Evolutionary conservation across 768 basidiomycete species (phyloP).

Genomic region (Lentinula guzmanii): DNA sequence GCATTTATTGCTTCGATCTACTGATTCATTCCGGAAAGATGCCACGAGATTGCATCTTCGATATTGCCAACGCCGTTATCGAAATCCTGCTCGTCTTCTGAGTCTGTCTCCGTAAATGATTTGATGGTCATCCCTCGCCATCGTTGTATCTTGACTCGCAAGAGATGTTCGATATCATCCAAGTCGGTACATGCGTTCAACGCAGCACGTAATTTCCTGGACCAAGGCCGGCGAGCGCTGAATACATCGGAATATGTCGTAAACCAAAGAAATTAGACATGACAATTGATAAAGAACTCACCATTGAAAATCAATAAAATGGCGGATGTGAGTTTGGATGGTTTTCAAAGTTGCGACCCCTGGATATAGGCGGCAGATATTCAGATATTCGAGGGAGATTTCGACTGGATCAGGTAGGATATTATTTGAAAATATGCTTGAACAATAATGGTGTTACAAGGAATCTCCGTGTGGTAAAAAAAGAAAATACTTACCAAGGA

Average conservation of each 20-base stretch:
- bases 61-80: too few relatives aligned
- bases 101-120: background rate
- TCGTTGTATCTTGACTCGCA: slow-evolving; percentile 22
- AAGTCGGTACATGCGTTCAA: slow-evolving; percentile 21
- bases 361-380: slow-evolving; percentile 47
- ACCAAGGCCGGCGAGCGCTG: slow-evolving; percentile 29
- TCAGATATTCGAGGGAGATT: slow-evolving; percentile 67
- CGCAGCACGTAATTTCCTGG: slow-evolving; percentile 24
- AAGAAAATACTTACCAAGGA: slow-evolving; percentile 47
- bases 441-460: background rate
- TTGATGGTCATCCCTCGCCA: slow-evolving; percentile 22
- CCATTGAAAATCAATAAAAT: slow-evolving; percentile 69
- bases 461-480: background rate
- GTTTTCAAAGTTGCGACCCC: slow-evolving; percentile 42
- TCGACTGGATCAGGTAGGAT: slow-evolving; percentile 55
- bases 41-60: too few relatives aligned
- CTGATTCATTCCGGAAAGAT: too few relatives aligned
- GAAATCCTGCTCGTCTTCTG: background rate
- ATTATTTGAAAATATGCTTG: slow-evolving; percentile 51
- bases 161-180: slow-evolving; percentile 24
- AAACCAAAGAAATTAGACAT: background rate
- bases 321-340: slow-evolving; percentile 59
- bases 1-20: too few relatives aligned
- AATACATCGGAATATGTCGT: background rate
- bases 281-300: slow-evolving; percentile 20